Evolutionary conservation across 768 basidiomycete genomes (phyloP).

Genomic region (Trametes punicea): DNA sequence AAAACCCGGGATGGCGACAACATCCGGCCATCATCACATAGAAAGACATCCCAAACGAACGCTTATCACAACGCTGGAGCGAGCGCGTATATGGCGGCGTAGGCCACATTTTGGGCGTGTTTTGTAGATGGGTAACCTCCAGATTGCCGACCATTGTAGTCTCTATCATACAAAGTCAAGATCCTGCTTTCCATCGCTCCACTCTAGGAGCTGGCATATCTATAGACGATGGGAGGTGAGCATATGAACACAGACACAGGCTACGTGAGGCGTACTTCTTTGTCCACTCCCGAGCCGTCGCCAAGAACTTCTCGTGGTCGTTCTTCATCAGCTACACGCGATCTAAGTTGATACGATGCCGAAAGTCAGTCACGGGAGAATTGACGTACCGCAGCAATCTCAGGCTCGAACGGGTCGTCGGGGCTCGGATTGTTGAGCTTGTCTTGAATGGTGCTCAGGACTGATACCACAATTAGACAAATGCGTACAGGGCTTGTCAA

Average conservation of each 20-base stretch:
- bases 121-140: neutral
- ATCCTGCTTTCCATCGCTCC: neutral
- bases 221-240: neutral
- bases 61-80: too few species aligned
- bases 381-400: slow-evolving; percentile 70
- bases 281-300: slow-evolving; percentile 79
- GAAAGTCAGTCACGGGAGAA: neutral
- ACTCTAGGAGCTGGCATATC: slow-evolving; percentile 1
- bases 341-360: neutral
- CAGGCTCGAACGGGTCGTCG: slow-evolving; percentile 87
- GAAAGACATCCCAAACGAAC: too few species aligned
- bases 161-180: neutral
- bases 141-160: neutral
- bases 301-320: slow-evolving; percentile 68
- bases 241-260: neutral
- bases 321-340: slow-evolving; percentile 63
- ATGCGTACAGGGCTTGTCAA: neutral
- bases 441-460: slow-evolving; percentile 73
- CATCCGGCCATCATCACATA: too few species aligned
- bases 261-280: slow-evolving; percentile 57
- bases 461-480: slow-evolving; percentile 34
- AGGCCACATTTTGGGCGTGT: neutral
- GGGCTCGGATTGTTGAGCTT: slow-evolving; percentile 86
- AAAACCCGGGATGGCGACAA: too few species aligned
- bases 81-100: too few species aligned